Evolutionary conservation across 208 protist species (phyloP).

Genomic region (Leptomonas seymouri): DNA sequence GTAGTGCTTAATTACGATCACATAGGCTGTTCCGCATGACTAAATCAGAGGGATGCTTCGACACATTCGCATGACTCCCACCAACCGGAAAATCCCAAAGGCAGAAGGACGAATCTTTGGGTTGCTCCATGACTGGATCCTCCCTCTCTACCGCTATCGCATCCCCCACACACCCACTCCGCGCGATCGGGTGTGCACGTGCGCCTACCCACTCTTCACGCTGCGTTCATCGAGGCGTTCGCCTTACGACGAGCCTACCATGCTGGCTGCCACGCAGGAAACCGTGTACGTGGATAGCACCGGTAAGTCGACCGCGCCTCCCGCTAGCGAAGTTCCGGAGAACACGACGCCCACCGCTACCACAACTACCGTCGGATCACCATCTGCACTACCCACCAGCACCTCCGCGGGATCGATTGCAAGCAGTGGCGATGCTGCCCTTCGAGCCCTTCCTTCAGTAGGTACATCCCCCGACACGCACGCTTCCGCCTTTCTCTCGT

Average conservation of each 20-base stretch:
- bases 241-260: constrained; percentile 41
- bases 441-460: neutral
- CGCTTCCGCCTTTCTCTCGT: constrained; percentile 18
- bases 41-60: constrained; percentile 42
- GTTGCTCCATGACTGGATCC: constrained; percentile 29
- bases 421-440: neutral
- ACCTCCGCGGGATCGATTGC: neutral
- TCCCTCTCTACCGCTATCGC: constrained; percentile 42
- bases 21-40: neutral
- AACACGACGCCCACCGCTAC: neutral
- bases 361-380: neutral
- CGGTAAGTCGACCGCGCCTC: constrained; percentile 6
- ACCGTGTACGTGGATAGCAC: constrained; percentile 17
- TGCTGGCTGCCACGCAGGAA: constrained; percentile 12
- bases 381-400: neutral
- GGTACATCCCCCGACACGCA: neutral
- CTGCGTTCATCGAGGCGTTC: constrained; percentile 46
- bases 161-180: constrained; percentile 40
- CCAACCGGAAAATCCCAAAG: constrained; percentile 21
- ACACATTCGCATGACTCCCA: constrained; percentile 50
- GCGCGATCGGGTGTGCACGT: constrained; percentile 46
- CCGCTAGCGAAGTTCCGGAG: neutral
- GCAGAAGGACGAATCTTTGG: constrained; percentile 21
- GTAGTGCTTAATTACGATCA: neutral
- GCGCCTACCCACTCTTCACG: constrained; percentile 67